phyloP scores from a whole-genome alignment of 768 basidiomycete species.

The Sarcodon aspratus region DNA sequence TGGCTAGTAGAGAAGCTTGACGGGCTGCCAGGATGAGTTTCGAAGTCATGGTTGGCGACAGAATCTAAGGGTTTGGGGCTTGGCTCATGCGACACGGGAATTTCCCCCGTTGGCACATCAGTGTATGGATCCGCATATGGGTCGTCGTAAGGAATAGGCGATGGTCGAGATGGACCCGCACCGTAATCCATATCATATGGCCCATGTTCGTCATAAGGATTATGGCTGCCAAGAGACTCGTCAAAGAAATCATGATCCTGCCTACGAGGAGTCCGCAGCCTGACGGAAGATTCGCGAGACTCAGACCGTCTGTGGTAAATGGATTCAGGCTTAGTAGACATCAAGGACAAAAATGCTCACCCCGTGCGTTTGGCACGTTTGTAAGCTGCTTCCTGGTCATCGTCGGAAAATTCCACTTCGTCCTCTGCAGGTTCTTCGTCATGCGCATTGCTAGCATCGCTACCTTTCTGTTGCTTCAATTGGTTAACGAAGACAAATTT shows the following conservation, averaged over 20 bases:
- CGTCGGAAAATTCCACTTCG: conserved; percentile 92
- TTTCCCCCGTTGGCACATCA: background rate
- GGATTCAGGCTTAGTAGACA: conserved; percentile 1
- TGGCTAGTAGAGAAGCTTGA: background rate
- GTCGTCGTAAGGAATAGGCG: conserved; percentile 70
- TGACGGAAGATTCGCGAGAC: conserved; percentile 40
- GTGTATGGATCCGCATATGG: conserved; percentile 35
- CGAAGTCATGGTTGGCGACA: background rate
- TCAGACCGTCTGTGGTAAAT: conserved; percentile 1
- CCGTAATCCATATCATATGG: conserved; percentile 53
- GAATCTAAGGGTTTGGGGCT: background rate
- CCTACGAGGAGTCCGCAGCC: conserved; percentile 41
- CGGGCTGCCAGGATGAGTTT: background rate
- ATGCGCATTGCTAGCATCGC: conserved; percentile 88
- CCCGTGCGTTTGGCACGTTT: conserved; percentile 57
- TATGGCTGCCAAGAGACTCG: conserved; percentile 31
- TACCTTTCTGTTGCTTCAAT: conserved; percentile 65
- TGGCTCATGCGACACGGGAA: too few species aligned
- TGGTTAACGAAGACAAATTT: conserved; percentile 74
- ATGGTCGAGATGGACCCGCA: conserved; percentile 45
- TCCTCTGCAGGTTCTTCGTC: conserved; percentile 90
- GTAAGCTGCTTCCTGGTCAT: conserved; percentile 77
- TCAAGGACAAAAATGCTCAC: conserved; percentile 9
- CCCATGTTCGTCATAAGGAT: conserved; percentile 56
- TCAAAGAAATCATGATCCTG: conserved; percentile 44